Evolutionary conservation across 2,329 filamentous ascomycete genomes (phyloP), one percentile per base, ranked within the genome.

Genomic region (Ophiostoma sp.): DNA sequence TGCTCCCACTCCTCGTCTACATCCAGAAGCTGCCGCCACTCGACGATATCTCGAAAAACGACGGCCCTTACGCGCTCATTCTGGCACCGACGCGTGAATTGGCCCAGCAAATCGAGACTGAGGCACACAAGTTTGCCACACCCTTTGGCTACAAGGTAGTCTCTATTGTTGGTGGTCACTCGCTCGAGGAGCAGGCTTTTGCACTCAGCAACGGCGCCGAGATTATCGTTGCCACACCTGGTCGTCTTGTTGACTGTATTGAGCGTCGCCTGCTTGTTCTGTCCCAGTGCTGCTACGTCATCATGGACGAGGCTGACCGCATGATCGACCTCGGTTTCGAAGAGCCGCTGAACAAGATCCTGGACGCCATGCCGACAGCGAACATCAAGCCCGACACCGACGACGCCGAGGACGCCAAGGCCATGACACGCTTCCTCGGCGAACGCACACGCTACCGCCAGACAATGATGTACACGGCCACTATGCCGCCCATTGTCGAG

Each of bases 381-480:
- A 98, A 99, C 82, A 93, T 97, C 82, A 99, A 98, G 82, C 96
- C 96, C 0, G 96, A 99, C 82, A 92, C 89, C 0, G 95, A 98
- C 15, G 93, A 93, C 71, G 96, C 96, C 6, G 96, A 99, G 82
- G 89, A 98, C 79, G 86, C 93, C 0, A 85, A 88, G 73, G 90
- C 91, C n/a, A 98, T 98, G 95, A 91, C 90, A 78, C 88, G 89
- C 73, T 92, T 92, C 78, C 84, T 97, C 1, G 91, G 91, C 71
- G 90, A 90, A 22, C 90, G 90, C 77, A 92, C 94, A 78, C 88
- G 92, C 28, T 98, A 98, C 84, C 88, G 96, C 74, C 95, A 99
- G 82, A 99, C 96, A 0, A 99, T 99, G 96, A 99, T 99, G 96
- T 99, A 98, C 89, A 98, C 96, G 76, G 96, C 96, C 71, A 99